A percentile compares a stretch with the other conserved stretches of the same genome.
phyloP scores from a whole-genome alignment of 164 flowering plant genomes.

The Berberis thunbergii region DNA sequence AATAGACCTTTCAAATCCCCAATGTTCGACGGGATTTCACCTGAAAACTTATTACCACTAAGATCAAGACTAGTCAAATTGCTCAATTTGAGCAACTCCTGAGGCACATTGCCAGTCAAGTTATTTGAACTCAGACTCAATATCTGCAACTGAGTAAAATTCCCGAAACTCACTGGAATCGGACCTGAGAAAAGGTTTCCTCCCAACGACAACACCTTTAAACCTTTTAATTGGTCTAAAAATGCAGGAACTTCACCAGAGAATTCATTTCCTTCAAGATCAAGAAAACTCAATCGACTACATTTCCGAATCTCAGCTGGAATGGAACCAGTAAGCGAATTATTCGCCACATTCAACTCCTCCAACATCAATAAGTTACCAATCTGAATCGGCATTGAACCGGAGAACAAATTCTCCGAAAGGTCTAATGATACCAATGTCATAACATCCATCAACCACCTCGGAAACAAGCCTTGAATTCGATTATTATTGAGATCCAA shows the following conservation, averaged over 20 bases:
- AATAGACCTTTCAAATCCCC: slow-evolving; percentile 33
- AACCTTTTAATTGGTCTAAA: slow-evolving; percentile 25
- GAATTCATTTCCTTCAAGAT: slow-evolving; percentile 47
- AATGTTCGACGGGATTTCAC: slow-evolving; percentile 27
- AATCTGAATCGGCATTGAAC: slow-evolving; percentile 33
- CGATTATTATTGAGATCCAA: slow-evolving; percentile 54
- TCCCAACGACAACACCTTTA: slow-evolving; percentile 41
- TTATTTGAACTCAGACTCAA: slow-evolving; percentile 43
- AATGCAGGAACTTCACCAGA: slow-evolving; percentile 43
- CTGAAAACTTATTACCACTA: slow-evolving; percentile 40
- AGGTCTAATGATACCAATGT: slow-evolving; percentile 38
- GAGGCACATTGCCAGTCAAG: slow-evolving; percentile 41
- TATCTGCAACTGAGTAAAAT: slow-evolving; percentile 24
- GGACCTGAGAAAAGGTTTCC: slow-evolving; percentile 47
- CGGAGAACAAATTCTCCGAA: slow-evolving; percentile 40
- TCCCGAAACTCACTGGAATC: slow-evolving; percentile 34
- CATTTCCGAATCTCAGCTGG: slow-evolving; percentile 37
- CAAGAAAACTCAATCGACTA: slow-evolving; percentile 39
- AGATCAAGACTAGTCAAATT: slow-evolving; percentile 43
- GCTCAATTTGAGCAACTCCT: slow-evolving; percentile 31
- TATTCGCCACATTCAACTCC: slow-evolving; percentile 57
- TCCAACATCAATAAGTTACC: slow-evolving; percentile 35
- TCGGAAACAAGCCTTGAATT: slow-evolving; percentile 48
- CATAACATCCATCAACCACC: slow-evolving; percentile 36
- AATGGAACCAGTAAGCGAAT: slow-evolving; percentile 42